These are phyloP conservation scores for Cryptococcus sp. DNA, from an alignment of 1,284 basidiomycete species.

Conservation along the genomic window DNA sequence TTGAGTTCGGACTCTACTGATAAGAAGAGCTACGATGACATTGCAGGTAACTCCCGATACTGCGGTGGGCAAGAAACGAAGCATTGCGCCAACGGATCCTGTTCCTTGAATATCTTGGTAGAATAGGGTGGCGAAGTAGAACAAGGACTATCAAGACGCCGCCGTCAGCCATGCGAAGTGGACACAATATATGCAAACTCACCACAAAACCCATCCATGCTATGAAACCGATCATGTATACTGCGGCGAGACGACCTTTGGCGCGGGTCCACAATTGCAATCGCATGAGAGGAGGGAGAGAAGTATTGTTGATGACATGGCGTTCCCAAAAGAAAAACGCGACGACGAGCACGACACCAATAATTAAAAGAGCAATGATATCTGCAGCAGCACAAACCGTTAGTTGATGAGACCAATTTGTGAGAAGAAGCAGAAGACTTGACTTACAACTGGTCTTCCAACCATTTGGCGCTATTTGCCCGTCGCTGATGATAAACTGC, in stretches of 20 bases:
- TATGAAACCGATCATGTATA: constrained; percentile 68
- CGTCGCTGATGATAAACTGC: constrained; percentile 76
- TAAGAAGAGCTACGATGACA: constrained; percentile 50
- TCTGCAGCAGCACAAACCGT: constrained; percentile 54
- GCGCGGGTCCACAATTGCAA: constrained; percentile 68
- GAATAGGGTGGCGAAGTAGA: constrained; percentile 47
- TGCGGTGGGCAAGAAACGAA: constrained; percentile 76
- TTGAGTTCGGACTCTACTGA: constrained; percentile 39
- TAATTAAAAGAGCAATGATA: constrained; percentile 62
- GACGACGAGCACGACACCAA: constrained; percentile 63
- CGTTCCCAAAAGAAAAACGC: constrained; percentile 71
- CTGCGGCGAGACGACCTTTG: constrained; percentile 65
- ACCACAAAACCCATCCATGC: constrained; percentile 66
- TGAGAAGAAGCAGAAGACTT: neutral
- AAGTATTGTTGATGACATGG: constrained; percentile 57
- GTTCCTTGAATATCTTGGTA: constrained; percentile 45
- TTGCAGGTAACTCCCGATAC: constrained; percentile 71
- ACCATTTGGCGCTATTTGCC: constrained; percentile 66
- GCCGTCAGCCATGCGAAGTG: neutral
- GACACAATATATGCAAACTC: constrained; percentile 11
- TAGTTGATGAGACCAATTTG: constrained; percentile 24
- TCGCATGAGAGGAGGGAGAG: constrained; percentile 67
- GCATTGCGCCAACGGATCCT: constrained; percentile 64
- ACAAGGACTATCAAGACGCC: constrained; percentile 24
- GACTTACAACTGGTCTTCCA: constrained; percentile 74